Evolutionary conservation across 148 eudicot genomes (phyloP), one percentile per base, ranked within the genome.

Genomic region (Dianthus caryophyllus): DNA sequence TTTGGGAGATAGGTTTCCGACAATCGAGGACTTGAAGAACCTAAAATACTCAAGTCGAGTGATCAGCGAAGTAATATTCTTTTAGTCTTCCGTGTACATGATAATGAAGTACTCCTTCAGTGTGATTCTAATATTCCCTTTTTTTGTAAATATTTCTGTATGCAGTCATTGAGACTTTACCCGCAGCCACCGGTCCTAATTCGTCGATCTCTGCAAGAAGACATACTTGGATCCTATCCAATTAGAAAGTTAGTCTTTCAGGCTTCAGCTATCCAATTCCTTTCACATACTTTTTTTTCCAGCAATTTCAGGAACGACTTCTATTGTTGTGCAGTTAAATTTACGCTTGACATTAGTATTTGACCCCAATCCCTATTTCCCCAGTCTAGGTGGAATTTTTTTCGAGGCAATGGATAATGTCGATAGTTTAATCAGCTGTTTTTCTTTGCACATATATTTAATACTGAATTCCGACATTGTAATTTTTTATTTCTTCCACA

Each of bases 181-280:
- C 98, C 98, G 61, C 98, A 93, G 62, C 98, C 98, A 54, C 98
- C 98, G 55, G 97, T 94, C 38, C 75, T 94, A 63, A 94, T 94
- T 57, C 98, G 98, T 12, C 98, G 98, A 39, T 94, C 98, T 61
- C 74, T 90, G 55, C 85, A 79, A 60, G 83, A 86, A 65, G 98
- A 94, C 61, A 22, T 76, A 24, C 97, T 94, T 71, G 98, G 89
- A 52, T 81, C 88, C 76, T 94, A 87, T 72, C 97, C 96, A 18
- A 94, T 94, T 25, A 88, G 84, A 76, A 90, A 87, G 98, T 94
- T 60, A 55, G 54, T 43, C 51, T 39, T 58, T n/a, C n/a, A n/a
- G n/a, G n/a, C n/a, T 49, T 31, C 27, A 33, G 38, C 18, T 10
- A 25, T 18, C 44, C n/a, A 46, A 29, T 29, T 43, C 57, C 5